Percentiles rank a stretch among this genome's conserved stretches.
Conservation (phyloP, 2,329 filamentous ascomycete genomes). For the Colletotrichum sp. region DNA sequence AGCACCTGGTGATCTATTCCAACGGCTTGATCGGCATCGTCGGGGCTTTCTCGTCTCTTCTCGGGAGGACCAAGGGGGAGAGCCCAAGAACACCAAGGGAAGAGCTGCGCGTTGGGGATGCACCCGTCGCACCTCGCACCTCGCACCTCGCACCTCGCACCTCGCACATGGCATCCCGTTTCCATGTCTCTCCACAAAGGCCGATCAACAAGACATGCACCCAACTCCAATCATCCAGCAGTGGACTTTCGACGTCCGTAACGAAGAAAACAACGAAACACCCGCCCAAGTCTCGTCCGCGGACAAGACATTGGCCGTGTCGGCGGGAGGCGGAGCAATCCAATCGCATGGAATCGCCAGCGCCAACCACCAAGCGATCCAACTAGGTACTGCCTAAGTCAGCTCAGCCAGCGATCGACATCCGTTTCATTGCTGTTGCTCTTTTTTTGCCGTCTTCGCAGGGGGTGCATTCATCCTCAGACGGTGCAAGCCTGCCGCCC, state of each 20-base stretch:
- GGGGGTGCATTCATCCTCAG: not conserved
- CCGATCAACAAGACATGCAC: not conserved
- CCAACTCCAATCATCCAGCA: not conserved
- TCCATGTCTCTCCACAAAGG: not conserved
- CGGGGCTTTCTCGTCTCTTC: slow-evolving; percentile 14
- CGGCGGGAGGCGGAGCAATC: not conserved
- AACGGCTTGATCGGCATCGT: slow-evolving; percentile 11
- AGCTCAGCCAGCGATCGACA: not conserved
- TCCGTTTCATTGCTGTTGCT: not conserved
- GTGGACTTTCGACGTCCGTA: not conserved
- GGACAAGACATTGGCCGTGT: not conserved
- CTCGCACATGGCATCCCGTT: not conserved
- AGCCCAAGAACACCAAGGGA: not conserved
- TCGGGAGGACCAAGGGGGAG: slow-evolving; percentile 4
- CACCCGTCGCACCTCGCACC: not conserved
- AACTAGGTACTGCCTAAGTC: not conserved
- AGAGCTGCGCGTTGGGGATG: not conserved
- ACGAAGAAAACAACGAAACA: not conserved
- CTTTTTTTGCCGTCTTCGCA: not conserved
- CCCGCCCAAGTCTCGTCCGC: not conserved
- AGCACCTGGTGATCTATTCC: not conserved
- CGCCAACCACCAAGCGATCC: not conserved
- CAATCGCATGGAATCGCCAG: not conserved
- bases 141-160: not conserved
- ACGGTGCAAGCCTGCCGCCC: not conserved